Evolutionary conservation across 805 yeast species (phyloP).

Genomic region (Barnettozyma wickerhamii): DNA sequence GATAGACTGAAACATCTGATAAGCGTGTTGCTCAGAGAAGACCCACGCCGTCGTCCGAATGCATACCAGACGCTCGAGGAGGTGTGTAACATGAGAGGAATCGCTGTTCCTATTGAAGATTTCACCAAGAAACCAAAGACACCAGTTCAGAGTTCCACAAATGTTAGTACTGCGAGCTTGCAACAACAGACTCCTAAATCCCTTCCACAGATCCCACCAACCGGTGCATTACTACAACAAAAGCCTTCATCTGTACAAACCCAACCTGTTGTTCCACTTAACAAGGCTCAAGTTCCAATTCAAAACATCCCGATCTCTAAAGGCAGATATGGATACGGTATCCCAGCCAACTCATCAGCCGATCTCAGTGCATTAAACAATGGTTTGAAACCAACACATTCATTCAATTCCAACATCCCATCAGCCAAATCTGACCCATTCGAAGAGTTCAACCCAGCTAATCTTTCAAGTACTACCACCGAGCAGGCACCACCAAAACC

Average conservation of each 20-base stretch:
- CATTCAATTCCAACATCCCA: not conserved
- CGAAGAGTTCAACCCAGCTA: constrained; percentile 4
- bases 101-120: constrained; percentile 38
- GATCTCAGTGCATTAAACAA: constrained; percentile 6
- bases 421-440: constrained; percentile 10
- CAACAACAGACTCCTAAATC: constrained; percentile 7
- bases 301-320: constrained; percentile 8
- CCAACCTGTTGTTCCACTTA: not conserved
- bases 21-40: constrained; percentile 53
- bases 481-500: constrained; percentile 18
- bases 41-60: constrained; percentile 71
- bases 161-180: constrained; percentile 1
- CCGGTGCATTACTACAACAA: not conserved
- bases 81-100: constrained; percentile 54
- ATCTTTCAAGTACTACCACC: not conserved
- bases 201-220: constrained; percentile 5
- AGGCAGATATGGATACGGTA: constrained; percentile 4
- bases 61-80: constrained; percentile 69
- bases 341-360: constrained; percentile 5
- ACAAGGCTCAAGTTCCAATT: constrained; percentile 6
- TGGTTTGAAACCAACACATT: not conserved
- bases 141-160: constrained; percentile 2
- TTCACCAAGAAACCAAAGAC: constrained; percentile 27
- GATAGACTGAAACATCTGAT: constrained; percentile 61
- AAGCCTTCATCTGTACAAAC: not conserved